These are phyloP conservation scores for Populus hybrid DNA, from an alignment of 441 rosid species.

Conservation along the genomic window DNA sequence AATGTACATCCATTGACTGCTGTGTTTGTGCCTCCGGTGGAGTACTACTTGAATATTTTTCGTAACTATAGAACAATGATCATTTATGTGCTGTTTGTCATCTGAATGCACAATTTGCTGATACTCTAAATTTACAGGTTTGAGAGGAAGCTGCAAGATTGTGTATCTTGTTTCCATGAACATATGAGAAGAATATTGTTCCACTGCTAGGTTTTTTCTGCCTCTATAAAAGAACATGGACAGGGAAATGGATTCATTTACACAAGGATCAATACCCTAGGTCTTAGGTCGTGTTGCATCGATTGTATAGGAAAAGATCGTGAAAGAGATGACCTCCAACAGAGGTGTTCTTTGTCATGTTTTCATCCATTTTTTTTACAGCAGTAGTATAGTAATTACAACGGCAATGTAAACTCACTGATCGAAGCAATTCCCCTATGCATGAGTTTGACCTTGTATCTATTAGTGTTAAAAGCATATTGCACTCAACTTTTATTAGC, in stretches of 20 bases:
- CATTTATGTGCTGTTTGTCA: not conserved
- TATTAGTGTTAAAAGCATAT: not conserved
- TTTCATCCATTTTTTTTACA: constrained; percentile 2
- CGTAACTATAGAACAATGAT: not conserved
- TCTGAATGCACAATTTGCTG: constrained; percentile 4
- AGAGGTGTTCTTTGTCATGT: constrained; percentile 16
- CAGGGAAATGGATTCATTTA: not conserved
- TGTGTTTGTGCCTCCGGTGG: not conserved
- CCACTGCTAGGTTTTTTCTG: constrained; percentile 1
- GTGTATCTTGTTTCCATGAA: not conserved
- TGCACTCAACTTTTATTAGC: not conserved
- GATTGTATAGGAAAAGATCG: constrained; percentile 20
- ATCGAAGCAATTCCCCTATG: not conserved
- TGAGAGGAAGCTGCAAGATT: constrained; percentile 14
- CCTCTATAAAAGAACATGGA: not conserved
- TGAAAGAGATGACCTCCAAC: constrained; percentile 15
- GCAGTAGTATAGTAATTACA: not conserved
- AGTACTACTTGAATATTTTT: not conserved
- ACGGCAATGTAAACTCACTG: constrained; percentile 8
- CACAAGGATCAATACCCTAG: not conserved
- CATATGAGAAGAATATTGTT: constrained; percentile 9
- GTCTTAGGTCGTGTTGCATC: constrained; percentile 11
- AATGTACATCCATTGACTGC: not conserved
- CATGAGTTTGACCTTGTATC: not conserved
- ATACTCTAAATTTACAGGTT: constrained; percentile 23